Evolutionary conservation across 139 green algal species (phyloP), one percentile per base, ranked within the genome.

Genomic region (Limnomonas spitsbergensis): DNA sequence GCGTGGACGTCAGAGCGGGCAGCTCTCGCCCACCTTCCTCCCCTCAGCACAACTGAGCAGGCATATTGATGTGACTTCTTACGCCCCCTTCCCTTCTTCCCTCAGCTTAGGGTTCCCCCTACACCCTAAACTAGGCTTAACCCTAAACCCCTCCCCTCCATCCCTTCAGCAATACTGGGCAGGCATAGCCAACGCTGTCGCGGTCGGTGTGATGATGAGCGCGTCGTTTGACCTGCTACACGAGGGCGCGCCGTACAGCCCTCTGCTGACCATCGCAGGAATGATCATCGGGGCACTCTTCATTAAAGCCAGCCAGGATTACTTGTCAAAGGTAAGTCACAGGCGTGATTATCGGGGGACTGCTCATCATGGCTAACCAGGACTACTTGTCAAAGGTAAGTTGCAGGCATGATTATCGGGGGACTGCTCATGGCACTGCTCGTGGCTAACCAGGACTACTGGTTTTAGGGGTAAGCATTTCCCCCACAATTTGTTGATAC

Each of bases 121-220:
- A 90, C 32, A 94, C 91, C 80, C 89, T 94, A 80, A 89, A 92
- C 69, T 74, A 89, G 37, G 2, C 37, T 20, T 35, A 2, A 3
- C 35, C 36, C 4, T 4, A 4, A 27, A 4, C 35, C 53, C 75
- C 78, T 7, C 53, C 24, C n/a, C n/a, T n/a, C n/a, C n/a, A n/a
- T n/a, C n/a, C 42, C 77, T 92, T 38, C 68, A 38, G 26, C 34
- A 76, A 29, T 80, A 86, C 77, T 90, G 83, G 82, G 82, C 87
- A 1, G 95, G 90, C 38, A 74, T 98, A 27, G 92, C 94, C 52
- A 97, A 96, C 72, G 94, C 95, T 2, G 78, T 98, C 0, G 96
- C 95, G 4, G 97, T 92, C 71, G 96, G 96, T 0, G 96, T 99
- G 36, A 99, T 99, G 96, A 82, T 99, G 38, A 94, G 95, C 0